Evolutionary conservation across 805 yeast species (phyloP), one percentile per base, ranked within the genome.

Genomic region (Candida fluviatilis): DNA sequence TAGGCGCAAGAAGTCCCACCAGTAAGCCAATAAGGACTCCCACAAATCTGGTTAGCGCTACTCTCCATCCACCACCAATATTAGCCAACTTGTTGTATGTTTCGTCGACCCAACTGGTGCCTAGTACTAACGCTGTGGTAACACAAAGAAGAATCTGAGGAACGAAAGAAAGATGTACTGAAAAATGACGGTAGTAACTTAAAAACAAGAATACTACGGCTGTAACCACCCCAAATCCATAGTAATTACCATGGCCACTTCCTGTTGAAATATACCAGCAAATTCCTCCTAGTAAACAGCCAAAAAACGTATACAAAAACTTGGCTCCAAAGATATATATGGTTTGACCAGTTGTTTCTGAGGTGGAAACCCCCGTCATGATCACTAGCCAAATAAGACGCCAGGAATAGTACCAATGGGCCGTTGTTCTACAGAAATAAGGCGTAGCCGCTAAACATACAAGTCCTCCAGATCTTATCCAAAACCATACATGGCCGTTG

Each of bases 241-340:
- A 63, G 26, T 50, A 50, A 34, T 61, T 63, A n/a, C 64, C 64
- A 2, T 37, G 6, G 6, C 64, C 64, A 33, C 37, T 40, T 2
- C 69, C 69, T 16, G 57, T 40, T 2, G 64, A 56, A 16, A 63
- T 58, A 38, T 63, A 63, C 69, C 69, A 62, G 0, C 54, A 53
- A 5, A 59, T 54, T 51, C 57, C 43, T 1, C 66, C 67, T 12
- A 51, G 24, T 5, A 62, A 24, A 29, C 57, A 52, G 1, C 67
- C 67, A 41, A 52, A 47, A 35, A 60, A 53, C 1, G 64, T 39
- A 27, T 52, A 55, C 2, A 45, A 42, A n/a, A 60, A 31, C 39
- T 56, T 58, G 27, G 54, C 48, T 8, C 47, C 18, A 31, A 49
- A 54, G 15, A 46, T 45, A 38, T 59, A 60, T 4, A 58, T 47